These are phyloP conservation scores for Diplogelasinospora grovesii DNA, from an alignment of 495 filamentous ascomycete species.

Conservation along the genomic window DNA sequence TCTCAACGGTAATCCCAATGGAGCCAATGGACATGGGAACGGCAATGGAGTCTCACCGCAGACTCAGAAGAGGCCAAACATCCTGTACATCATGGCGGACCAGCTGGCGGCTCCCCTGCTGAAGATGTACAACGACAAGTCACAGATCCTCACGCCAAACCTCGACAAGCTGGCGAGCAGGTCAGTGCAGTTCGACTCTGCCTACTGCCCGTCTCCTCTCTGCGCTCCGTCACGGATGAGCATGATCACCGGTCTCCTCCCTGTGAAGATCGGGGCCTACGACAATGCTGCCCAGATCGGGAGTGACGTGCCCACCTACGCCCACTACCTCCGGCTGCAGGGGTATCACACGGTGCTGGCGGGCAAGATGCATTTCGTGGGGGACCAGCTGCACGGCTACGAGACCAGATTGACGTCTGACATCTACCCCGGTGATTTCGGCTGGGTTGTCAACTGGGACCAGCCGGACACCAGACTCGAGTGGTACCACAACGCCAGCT, in stretches of 20 bases:
- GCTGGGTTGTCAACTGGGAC: constrained; percentile 89
- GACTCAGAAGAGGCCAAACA: constrained; percentile 25
- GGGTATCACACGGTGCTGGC: constrained; percentile 85
- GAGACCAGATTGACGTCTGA: constrained; percentile 83
- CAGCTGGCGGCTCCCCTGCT: constrained; percentile 82
- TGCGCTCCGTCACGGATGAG: constrained; percentile 84
- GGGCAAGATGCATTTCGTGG: constrained; percentile 94
- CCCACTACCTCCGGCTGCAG: constrained; percentile 76
- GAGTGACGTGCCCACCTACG: constrained; percentile 75
- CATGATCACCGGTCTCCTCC: constrained; percentile 81
- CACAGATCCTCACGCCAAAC: constrained; percentile 79
- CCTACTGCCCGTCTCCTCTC: constrained; percentile 84
- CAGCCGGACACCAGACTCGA: constrained; percentile 74
- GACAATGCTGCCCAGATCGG: constrained; percentile 76
- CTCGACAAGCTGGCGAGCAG: constrained; percentile 70
- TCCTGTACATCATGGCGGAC: constrained; percentile 70
- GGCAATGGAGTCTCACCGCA: constrained; percentile 11
- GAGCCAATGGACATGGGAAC: constrained; percentile 4
- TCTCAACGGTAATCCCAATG: constrained; percentile 11
- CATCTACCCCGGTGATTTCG: constrained; percentile 86
- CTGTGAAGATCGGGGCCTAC: constrained; percentile 78
- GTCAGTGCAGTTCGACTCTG: constrained; percentile 78
- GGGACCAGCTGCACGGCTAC: constrained; percentile 86
- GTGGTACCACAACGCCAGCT: constrained; percentile 90
- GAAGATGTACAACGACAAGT: constrained; percentile 73